These are phyloP conservation scores for Mentha longifolia DNA, from an alignment of 257 asterid genomes.

Conservation along the genomic window DNA sequence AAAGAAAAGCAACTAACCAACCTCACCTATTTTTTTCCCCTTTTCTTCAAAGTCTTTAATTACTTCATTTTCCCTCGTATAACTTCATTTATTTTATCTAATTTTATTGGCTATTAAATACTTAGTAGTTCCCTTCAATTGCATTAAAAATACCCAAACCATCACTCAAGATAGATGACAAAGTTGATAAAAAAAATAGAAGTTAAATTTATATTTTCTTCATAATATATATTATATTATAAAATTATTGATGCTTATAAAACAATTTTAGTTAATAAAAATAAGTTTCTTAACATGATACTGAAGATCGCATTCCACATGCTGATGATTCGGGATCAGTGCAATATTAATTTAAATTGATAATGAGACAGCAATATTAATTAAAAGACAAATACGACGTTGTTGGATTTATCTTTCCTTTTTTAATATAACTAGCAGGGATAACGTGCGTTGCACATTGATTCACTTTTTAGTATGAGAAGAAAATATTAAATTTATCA, in stretches of 20 bases:
- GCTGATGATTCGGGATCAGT: conserved; percentile 21
- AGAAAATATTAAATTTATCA: too few relatives aligned
- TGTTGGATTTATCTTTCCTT: neutral
- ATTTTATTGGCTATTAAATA: conserved; percentile 19
- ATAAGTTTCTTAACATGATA: neutral
- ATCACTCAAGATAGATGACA: neutral
- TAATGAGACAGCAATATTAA: neutral
- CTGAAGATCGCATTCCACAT: conserved; percentile 5
- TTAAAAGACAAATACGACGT: neutral
- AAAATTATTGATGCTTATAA: neutral
- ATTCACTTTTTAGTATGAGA: too few relatives aligned
- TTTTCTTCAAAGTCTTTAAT: conserved; percentile 17
- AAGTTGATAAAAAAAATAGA: neutral
- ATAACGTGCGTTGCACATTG: too few relatives aligned
- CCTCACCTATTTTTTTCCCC: neutral
- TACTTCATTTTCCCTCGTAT: neutral
- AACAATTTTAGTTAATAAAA: neutral
- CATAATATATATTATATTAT: neutral
- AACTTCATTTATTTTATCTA: conserved; percentile 9
- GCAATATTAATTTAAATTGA: neutral
- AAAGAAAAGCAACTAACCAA: conserved; percentile 39
- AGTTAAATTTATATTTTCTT: neutral
- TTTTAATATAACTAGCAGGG: too few relatives aligned
- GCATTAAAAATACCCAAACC: conserved; percentile 17
- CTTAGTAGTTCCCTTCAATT: neutral